phyloP scores from a whole-genome alignment of 495 filamentous ascomycete species.

The Daldinia vernicosa region DNA sequence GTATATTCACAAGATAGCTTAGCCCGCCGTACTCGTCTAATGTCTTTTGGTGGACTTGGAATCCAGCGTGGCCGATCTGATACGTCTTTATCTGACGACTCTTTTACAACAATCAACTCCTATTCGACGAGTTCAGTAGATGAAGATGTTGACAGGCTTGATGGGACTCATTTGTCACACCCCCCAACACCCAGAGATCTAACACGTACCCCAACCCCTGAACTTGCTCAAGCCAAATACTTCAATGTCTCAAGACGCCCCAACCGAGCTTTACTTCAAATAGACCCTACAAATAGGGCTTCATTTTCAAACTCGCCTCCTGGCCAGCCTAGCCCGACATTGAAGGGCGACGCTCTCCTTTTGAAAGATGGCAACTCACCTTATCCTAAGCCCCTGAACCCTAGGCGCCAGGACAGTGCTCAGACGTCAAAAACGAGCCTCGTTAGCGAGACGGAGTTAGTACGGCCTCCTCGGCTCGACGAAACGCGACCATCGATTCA shows the following conservation, averaged over 20 bases:
- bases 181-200: conserved; percentile 58
- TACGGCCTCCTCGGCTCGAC: conserved; percentile 10
- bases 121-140: conserved; percentile 38
- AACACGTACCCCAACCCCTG: conserved; percentile 44
- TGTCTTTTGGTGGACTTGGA: not conserved
- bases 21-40: conserved; percentile 16
- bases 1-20: conserved; percentile 43
- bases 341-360: conserved; percentile 32
- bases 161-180: conserved; percentile 37
- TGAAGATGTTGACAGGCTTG: conserved; percentile 23
- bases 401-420: conserved; percentile 22
- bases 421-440: not conserved
- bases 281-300: conserved; percentile 48
- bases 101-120: conserved; percentile 47
- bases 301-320: conserved; percentile 45
- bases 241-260: conserved; percentile 51
- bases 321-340: conserved; percentile 47
- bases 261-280: conserved; percentile 36
- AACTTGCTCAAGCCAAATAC: conserved; percentile 54
- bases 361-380: conserved; percentile 23
- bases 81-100: conserved; percentile 43
- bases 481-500: conserved; percentile 1
- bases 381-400: conserved; percentile 39
- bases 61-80: conserved; percentile 26
- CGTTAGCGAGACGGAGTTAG: conserved; percentile 1